Percentiles rank a stretch among this genome's conserved stretches.
Conservation (phyloP, 2,329 filamentous ascomycete species). For the Penicillium hesseltinei region DNA sequence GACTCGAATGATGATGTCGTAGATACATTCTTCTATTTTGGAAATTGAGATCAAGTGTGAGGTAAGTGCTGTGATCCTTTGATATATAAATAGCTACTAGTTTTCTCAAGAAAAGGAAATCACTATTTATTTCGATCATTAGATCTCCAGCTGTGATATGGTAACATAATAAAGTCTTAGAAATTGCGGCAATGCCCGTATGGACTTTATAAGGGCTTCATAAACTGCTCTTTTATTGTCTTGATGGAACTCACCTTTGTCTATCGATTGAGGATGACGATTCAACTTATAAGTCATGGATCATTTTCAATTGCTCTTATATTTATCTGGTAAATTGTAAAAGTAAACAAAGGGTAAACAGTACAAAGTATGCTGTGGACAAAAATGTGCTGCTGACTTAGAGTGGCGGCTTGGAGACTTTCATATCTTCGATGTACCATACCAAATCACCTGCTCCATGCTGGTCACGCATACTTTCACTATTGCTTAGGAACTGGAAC, state of each 20-base stretch:
- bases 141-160: neutral
- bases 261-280: neutral
- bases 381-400: neutral
- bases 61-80: neutral
- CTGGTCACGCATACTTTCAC: slow-evolving; percentile 2
- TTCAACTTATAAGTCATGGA: neutral
- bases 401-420: neutral
- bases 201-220: too few relatives aligned
- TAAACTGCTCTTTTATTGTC: neutral
- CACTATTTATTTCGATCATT: neutral
- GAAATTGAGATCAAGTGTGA: neutral
- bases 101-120: neutral
- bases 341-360: neutral
- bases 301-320: neutral
- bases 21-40: neutral
- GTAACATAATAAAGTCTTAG: neutral
- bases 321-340: neutral
- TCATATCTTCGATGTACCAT: neutral
- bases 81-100: neutral
- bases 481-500: slow-evolving; percentile 22
- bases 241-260: neutral
- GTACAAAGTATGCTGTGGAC: neutral
- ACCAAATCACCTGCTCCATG: neutral
- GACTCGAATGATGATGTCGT: neutral
- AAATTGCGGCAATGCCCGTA: neutral